A percentile compares a stretch with the other conserved stretches of the same genome.
These are phyloP conservation scores for Colletotrichum musae DNA, from an alignment of 2,329 filamentous ascomycete genomes.

Conservation along the genomic window DNA sequence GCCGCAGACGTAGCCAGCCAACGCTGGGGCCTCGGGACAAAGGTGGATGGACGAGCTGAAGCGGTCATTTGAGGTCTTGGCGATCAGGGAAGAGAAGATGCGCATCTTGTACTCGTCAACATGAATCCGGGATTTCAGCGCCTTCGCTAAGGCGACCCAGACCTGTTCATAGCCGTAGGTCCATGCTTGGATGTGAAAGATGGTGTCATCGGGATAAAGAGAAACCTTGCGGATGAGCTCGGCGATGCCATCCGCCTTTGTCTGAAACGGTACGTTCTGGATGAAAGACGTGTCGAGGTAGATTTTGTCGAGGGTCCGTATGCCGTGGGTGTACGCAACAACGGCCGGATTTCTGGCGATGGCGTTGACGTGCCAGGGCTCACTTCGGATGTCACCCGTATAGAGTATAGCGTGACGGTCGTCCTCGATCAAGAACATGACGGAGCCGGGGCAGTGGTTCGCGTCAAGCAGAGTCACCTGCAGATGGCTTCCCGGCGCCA, in stretches of 20 bases:
- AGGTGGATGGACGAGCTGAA: constrained; percentile 59
- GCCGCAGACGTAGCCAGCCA: constrained; percentile 82
- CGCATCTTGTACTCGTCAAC: constrained; percentile 85
- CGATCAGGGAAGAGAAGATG: constrained; percentile 77
- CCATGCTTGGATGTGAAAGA: constrained; percentile 91
- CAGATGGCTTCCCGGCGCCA: constrained; percentile 77
- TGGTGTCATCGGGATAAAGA: constrained; percentile 78
- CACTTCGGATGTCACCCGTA: constrained; percentile 89
- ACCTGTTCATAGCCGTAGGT: constrained; percentile 94
- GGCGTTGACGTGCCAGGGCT: constrained; percentile 87
- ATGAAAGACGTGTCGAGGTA: constrained; percentile 91
- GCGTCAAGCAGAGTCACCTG: constrained; percentile 90
- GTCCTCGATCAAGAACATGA: constrained; percentile 93
- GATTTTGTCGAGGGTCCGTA: constrained; percentile 81
- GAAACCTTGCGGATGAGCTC: constrained; percentile 80
- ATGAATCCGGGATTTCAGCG: constrained; percentile 80
- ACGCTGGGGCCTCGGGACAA: constrained; percentile 73
- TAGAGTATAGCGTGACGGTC: constrained; percentile 82
- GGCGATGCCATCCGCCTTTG: constrained; percentile 80
- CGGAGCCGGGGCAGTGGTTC: constrained; percentile 91
- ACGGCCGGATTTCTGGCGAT: constrained; percentile 80
- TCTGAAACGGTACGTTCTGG: constrained; percentile 62
- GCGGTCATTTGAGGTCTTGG: constrained; percentile 56
- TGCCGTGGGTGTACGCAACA: constrained; percentile 78
- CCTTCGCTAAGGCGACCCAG: constrained; percentile 84